Percentiles rank a stretch among this genome's conserved stretches.
Evolutionary conservation across 1,139 yeast species (phyloP).

Genomic region (Kazachstania sp.): DNA sequence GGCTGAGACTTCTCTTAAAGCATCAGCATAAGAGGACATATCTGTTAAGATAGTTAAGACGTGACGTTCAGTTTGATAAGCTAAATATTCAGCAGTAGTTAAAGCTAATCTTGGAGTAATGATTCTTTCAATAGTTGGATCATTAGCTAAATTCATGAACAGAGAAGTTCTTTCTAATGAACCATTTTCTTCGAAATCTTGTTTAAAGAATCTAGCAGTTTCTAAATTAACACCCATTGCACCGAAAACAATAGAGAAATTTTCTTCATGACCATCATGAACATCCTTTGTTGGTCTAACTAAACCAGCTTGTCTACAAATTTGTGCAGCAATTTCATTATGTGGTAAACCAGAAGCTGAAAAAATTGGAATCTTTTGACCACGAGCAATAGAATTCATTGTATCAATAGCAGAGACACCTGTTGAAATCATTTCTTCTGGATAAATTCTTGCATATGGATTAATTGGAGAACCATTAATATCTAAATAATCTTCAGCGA

Average conservation of each 20-base stretch:
- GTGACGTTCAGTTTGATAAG: slow-evolving; percentile 98
- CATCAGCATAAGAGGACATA: slow-evolving; percentile 99
- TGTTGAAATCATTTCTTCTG: slow-evolving; percentile 98
- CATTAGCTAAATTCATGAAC: slow-evolving; percentile 95
- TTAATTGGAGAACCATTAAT: slow-evolving; percentile 98
- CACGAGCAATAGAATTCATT: slow-evolving; percentile 99
- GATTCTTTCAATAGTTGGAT: slow-evolving; percentile 98
- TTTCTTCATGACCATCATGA: slow-evolving; percentile 99
- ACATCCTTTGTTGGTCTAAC: slow-evolving; percentile 99
- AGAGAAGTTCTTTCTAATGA: slow-evolving; percentile 94
- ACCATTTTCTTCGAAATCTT: slow-evolving; percentile 98
- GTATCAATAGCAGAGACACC: slow-evolving; percentile 98
- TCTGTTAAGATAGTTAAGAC: slow-evolving; percentile 96
- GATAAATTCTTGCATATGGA: slow-evolving; percentile 96
- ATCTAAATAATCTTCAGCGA: slow-evolving; percentile 96
- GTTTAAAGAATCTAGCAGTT: slow-evolving; percentile 90
- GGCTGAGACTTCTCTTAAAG: slow-evolving; percentile 98
- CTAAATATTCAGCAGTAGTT: slow-evolving; percentile 96
- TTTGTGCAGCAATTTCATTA: slow-evolving; percentile 98
- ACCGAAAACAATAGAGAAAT: slow-evolving; percentile 96
- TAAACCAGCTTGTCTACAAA: slow-evolving; percentile 98
- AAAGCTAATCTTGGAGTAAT: slow-evolving; percentile 99
- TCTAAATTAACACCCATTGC: slow-evolving; percentile 96
- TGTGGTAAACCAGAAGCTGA: slow-evolving; percentile 99
- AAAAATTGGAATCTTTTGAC: slow-evolving; percentile 97